phyloP scores from a whole-genome alignment of 768 basidiomycete genomes.

The Xerocomellus amylosporus region DNA sequence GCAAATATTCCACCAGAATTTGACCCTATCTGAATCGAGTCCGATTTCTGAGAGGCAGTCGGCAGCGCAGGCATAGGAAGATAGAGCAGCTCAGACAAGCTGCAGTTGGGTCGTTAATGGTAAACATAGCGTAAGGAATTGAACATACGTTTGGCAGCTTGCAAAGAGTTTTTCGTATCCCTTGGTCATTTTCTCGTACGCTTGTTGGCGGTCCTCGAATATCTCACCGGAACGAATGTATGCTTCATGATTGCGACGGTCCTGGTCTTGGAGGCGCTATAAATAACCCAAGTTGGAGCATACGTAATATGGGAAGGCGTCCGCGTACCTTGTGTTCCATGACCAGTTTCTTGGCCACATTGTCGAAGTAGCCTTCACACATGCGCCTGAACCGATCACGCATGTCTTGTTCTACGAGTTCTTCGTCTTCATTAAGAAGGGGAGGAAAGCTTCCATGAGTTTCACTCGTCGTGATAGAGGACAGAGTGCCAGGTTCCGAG shows the following conservation, averaged over 20 bases:
- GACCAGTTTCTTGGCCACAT: constrained; percentile 84
- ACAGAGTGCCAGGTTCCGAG: constrained; percentile 56
- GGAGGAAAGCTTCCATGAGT: constrained; percentile 41
- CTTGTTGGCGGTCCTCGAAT: constrained; percentile 97
- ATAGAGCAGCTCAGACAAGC: constrained; percentile 89
- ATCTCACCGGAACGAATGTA: constrained; percentile 99
- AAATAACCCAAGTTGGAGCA: background rate
- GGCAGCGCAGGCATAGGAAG: constrained; percentile 82
- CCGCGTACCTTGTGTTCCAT: constrained; percentile 81
- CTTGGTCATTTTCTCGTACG: constrained; percentile 98
- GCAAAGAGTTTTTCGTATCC: constrained; percentile 88
- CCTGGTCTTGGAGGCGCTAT: constrained; percentile 94
- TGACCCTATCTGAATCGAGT: constrained; percentile 77
- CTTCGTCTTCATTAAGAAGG: constrained; percentile 53
- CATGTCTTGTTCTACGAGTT: constrained; percentile 80
- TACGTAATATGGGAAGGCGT: background rate
- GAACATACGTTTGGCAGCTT: constrained; percentile 79
- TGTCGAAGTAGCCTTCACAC: constrained; percentile 93
- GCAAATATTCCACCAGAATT: constrained; percentile 39
- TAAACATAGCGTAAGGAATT: background rate
- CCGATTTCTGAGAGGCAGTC: constrained; percentile 72
- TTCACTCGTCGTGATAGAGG: constrained; percentile 35
- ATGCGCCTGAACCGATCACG: constrained; percentile 88
- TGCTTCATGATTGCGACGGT: constrained; percentile 95
- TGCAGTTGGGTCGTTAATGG: constrained; percentile 30